Evolutionary conservation across 192 early-diverging fungal species (phyloP), one percentile per base, ranked within the genome.

Genomic region (Umbelopsis isabellina): DNA sequence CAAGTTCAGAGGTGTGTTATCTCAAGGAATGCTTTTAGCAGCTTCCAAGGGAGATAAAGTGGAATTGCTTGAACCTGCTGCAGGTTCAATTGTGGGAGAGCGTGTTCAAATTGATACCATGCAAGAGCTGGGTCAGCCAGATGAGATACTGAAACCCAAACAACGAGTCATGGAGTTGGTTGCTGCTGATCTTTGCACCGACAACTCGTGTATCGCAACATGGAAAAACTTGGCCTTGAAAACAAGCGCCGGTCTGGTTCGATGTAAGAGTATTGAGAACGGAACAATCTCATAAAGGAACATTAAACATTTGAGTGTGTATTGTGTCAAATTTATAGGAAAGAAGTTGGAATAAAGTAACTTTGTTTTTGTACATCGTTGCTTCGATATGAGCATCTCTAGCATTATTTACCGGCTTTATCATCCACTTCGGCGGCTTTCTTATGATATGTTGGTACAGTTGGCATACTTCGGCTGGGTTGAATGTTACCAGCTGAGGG

Each of bases 21-120:
- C 90, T 0, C 69, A 89, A 53, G 90, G 88, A 18, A 90, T 91
- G 88, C 68, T 91, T 22, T 44, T 91, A 7, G 85, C 86, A 67
- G 88, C 88, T 7, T 81, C 83, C 46, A 85, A 80, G 45, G 25
- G 79, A 27, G 80, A 87, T 46, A 78, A 77, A 45, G 89, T 91
- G 1, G 87, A 82, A 37, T 46, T 91, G 9, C 30, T 91, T 30
- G 79, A 81, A 20, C 84, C 85, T 48, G 65, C 88, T 37, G 72
- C 76, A 20, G 81, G 77, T n/a, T 77, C 82, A 27, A 58, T 81
- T 10, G 47, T 80, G 45, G 90, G 90, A 1, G 89, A 91, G 33
- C 70, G 81, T 20, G 79, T 91, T 8, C 69, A 65, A 0, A 67
- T 89, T 35, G 75, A 84, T 46, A 83, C 84, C 6, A 79, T 74